Base-by-base conservation (phyloP, 2,329 filamentous ascomycete genomes). In the Fusarium nanum region DNA sequence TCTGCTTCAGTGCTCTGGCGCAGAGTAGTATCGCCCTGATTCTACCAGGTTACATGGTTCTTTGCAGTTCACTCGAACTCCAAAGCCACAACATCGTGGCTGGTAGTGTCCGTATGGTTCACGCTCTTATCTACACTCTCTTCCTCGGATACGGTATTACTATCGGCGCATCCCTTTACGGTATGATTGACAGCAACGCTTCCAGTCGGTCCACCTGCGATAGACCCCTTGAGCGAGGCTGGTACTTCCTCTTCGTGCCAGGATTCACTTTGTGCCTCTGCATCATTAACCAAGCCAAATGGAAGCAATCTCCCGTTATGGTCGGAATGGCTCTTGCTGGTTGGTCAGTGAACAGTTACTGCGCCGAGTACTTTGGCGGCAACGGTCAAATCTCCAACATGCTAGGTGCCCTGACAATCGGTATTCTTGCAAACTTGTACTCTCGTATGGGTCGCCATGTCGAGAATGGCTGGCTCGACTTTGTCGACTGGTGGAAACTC, bases 271-370 rank as follows among this genome's bases (percentile, higher is more conserved):
- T 93, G 37, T 93, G 91, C 70, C 84, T 95, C 0, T 91, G 91
- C 65, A 85, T 94, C 74, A 91, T 95, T 78, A 94, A 94, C 79
- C 92, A 95, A 71, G 92, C 91, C 63, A 93, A 93, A 79, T 93
- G 88, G 87, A 91, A 88, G 73, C 92, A 95, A 76, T 87, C 89
- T 32, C 92, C 92, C 0, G 85, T 92, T 53, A 95, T 95, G 92
- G 81, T 92, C 6, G 46, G 88, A 62, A 94, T 97, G 73, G 88
- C 92, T 0, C 81, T 93, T 32, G 87, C 88, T 0, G 93, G 93
- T 11, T 96, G 92, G 76, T 83, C 89, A 10, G 91, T 93, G 73
- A 95, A 92, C 79, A 92, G 88, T 80, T 94, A 92, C 79, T 89
- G 87, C 16, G 87, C 88, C 32, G 82, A 85, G 30, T 88, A 87